A percentile compares a stretch with the other conserved stretches of the same genome.
Conservation (phyloP, 352 stramenopile species). For the Phytophthora fragariae region DNA sequence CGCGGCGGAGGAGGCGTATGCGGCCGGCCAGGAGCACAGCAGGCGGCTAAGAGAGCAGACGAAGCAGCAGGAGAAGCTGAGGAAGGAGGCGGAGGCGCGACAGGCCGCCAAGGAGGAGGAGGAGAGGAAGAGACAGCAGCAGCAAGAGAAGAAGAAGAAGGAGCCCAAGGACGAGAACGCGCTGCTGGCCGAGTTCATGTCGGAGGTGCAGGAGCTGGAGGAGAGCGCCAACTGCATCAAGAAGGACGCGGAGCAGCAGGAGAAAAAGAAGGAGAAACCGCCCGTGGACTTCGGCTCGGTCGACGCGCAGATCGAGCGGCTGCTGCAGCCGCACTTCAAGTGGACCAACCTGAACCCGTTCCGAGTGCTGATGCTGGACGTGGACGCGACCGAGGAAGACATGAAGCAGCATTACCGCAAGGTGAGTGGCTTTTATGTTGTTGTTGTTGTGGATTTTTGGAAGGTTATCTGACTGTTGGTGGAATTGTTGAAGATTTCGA, state of each 20-base stretch:
- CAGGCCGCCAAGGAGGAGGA: conserved; percentile 27
- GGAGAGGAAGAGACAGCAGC: conserved; percentile 8
- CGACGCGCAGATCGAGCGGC: conserved; percentile 65
- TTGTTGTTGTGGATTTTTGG: too few species aligned
- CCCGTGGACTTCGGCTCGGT: conserved; percentile 76
- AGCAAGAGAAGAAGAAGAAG: conserved; percentile 33
- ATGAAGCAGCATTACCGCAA: conserved; percentile 94
- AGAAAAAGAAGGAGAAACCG: conserved; percentile 52
- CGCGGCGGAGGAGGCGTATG: conserved; percentile 75
- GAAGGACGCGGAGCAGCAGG: conserved; percentile 51
- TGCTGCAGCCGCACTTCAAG: conserved; percentile 78
- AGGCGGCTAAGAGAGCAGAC: conserved; percentile 60
- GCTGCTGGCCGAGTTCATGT: conserved; percentile 84
- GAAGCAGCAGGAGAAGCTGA: conserved; percentile 50
- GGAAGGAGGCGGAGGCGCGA: conserved; percentile 48
- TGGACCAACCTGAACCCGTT: conserved; percentile 94
- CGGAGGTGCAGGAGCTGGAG: conserved; percentile 85
- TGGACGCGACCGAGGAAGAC: conserved; percentile 86
- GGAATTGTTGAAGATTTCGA: conserved; percentile 67
- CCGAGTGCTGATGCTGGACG: conserved; percentile 88
- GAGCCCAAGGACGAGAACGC: conserved; percentile 61
- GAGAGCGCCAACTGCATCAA: conserved; percentile 81
- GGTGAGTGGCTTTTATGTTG: conserved; percentile 33
- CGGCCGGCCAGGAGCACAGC: conserved; percentile 75
- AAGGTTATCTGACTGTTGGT: neutral